Percentiles rank a stretch among this genome's conserved stretches.
These are phyloP conservation scores for Tuber aestivum DNA, from an alignment of 495 filamentous ascomycete genomes.

Conservation along the genomic window DNA sequence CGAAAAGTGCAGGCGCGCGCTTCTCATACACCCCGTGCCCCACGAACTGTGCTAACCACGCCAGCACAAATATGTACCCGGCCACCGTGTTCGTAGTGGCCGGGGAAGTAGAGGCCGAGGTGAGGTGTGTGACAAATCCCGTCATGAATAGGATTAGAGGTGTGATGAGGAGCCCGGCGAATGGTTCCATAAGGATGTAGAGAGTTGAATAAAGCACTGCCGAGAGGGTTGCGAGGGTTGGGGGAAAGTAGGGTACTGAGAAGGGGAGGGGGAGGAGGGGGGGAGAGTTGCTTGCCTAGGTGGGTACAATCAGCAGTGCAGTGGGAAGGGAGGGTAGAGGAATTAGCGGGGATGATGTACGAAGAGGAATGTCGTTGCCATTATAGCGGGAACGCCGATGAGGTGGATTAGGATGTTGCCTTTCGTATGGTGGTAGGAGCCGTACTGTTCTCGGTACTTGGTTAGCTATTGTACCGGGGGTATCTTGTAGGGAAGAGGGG, in stretches of 20 bases:
- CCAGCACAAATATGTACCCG: constrained; percentile 54
- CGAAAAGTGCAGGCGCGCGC: constrained; percentile 77
- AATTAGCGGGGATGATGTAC: constrained; percentile 49
- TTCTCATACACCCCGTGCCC: constrained; percentile 89
- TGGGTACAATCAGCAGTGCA: neutral
- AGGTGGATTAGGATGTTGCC: constrained; percentile 86
- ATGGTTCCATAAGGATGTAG: constrained; percentile 89
- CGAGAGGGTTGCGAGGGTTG: constrained; percentile 71
- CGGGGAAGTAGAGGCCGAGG: constrained; percentile 53
- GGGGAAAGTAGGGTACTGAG: constrained; percentile 66
- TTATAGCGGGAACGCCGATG: constrained; percentile 74
- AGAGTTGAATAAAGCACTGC: constrained; percentile 52
- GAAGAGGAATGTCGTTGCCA: constrained; percentile 72
- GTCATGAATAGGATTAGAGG: constrained; percentile 67
- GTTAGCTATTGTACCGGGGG: constrained; percentile 17
- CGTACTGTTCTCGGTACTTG: constrained; percentile 59
- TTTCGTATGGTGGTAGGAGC: constrained; percentile 79
- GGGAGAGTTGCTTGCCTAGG: constrained; percentile 68
- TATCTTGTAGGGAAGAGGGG: constrained; percentile 5
- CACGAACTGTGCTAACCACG: constrained; percentile 83
- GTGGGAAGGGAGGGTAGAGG: constrained; percentile 9
- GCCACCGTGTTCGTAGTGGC: constrained; percentile 63
- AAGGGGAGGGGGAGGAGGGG: constrained; percentile 62
- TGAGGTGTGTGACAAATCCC: constrained; percentile 68
- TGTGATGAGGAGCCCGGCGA: constrained; percentile 69